Base-by-base conservation (phyloP, 2,329 filamentous ascomycete genomes). In the Xylariaceae sp. region DNA sequence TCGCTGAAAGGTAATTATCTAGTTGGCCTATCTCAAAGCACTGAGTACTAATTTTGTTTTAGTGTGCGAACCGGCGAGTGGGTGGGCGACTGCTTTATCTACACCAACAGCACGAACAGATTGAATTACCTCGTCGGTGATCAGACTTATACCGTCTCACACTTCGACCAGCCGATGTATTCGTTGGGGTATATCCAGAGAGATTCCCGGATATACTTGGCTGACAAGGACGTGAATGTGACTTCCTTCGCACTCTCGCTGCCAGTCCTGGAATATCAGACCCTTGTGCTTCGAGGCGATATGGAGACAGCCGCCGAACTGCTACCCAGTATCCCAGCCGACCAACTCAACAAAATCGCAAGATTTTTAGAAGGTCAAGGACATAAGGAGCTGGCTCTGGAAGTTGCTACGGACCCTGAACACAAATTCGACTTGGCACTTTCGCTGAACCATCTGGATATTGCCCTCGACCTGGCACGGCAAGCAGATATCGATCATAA, bases 61-160 rank as follows among this genome's bases (percentile, higher is more conserved):
- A 88, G 84, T 50, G 89, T 97, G 38, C 86, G 88, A 51, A 96
- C 91, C 16, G 93, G 91, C 54, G 87, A 95, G 70, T 98, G 93
- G 93, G 87, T 98, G 43, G 93, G 93, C 48, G 93, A 98, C 70
- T 95, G 91, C 72, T 95, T 98, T 75, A 90, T 97, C 64, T 98
- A 97, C 76, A 96, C 93, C 41, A 97, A 95, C 74, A 87, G 79
- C 64, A 95, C 90, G 9, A 96, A 97, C 74, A 87, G 93, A 48
- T 75, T 98, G 45, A 97, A 97, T 73, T 97, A 97, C 70, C 81
- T 98, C 17, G 91, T 98, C 12, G 93, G 93, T 51, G 93, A 97
- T 67, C 90, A 97, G 69, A 95, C 89, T 12, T 96, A 97, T 74
- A 96, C 91, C 3, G 87, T 98, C 51, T 93, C 90, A 11, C 91